Conservation (phyloP, 1,139 yeast genomes). For the Scheffersomyces parashehatae region DNA sequence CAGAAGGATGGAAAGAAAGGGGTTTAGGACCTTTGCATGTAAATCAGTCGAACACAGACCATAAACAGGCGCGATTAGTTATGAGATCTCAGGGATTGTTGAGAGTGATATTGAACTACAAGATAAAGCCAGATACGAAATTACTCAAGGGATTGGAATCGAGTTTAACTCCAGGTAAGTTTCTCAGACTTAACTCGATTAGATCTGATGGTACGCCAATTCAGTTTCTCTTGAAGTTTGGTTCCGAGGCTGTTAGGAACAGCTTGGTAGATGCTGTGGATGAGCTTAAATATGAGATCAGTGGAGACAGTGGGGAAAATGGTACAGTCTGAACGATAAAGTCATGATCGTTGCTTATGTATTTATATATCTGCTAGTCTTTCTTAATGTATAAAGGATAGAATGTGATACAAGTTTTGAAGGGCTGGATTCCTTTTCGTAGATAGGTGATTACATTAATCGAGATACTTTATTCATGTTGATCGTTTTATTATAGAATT, state of each 20-base stretch:
- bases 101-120: conserved; percentile 78
- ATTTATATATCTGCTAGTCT: no score
- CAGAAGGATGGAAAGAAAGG: conserved; percentile 92
- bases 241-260: conserved; percentile 60
- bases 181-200: conserved; percentile 61
- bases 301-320: background rate
- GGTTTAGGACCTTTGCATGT: conserved; percentile 88
- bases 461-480: no score
- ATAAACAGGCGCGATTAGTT: conserved; percentile 54
- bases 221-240: conserved; percentile 80
- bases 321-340: background rate
- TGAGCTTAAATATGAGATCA: conserved; percentile 26
- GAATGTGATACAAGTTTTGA: background rate
- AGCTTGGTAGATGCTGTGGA: conserved; percentile 56
- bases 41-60: conserved; percentile 50
- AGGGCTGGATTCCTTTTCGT: no score
- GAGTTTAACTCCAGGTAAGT: conserved; percentile 77
- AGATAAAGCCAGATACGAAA: conserved; percentile 57
- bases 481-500: no score
- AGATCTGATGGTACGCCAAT: conserved; percentile 62
- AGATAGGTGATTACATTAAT: no score
- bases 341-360: no score
- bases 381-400: background rate
- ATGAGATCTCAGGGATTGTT: conserved; percentile 91
- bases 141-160: conserved; percentile 81